These are phyloP conservation scores for Cupressus sempervirens DNA, from an alignment of 75 land plant species.

Conservation along the genomic window DNA sequence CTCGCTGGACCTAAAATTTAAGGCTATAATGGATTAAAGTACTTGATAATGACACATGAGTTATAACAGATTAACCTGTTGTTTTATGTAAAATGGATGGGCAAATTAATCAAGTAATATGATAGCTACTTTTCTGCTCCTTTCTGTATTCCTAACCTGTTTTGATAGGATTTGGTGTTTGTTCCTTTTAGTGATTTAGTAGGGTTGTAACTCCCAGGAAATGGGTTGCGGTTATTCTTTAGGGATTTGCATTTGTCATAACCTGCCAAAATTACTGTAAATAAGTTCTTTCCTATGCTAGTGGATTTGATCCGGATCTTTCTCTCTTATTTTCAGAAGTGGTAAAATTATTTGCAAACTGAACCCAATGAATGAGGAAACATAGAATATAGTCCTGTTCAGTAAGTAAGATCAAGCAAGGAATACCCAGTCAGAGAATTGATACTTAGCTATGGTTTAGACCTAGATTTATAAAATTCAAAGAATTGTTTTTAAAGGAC, in stretches of 20 bases:
- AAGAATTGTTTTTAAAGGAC: background rate
- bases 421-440: background rate
- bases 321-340: background rate
- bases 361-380: background rate
- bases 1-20: background rate
- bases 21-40: background rate
- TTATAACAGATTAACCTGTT: background rate
- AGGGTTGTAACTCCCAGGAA: background rate
- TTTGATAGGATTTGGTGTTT: background rate
- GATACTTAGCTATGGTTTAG: background rate
- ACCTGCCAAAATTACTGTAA: background rate
- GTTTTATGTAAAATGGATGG: background rate
- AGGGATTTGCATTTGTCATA: background rate
- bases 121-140: background rate
- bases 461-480: background rate
- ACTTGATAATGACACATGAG: background rate
- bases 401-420: background rate
- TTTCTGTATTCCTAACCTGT: background rate
- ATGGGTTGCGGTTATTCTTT: background rate
- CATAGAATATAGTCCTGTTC: background rate
- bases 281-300: background rate
- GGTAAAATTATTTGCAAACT: background rate
- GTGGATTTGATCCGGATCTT: background rate
- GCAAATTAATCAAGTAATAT: background rate
- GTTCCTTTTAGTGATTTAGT: background rate